Percentiles rank a stretch among this genome's conserved stretches.
Evolutionary conservation across 228 moss, liverwort and hornwort genomes (phyloP).

Genomic region (Sphagnum magellanicum): DNA sequence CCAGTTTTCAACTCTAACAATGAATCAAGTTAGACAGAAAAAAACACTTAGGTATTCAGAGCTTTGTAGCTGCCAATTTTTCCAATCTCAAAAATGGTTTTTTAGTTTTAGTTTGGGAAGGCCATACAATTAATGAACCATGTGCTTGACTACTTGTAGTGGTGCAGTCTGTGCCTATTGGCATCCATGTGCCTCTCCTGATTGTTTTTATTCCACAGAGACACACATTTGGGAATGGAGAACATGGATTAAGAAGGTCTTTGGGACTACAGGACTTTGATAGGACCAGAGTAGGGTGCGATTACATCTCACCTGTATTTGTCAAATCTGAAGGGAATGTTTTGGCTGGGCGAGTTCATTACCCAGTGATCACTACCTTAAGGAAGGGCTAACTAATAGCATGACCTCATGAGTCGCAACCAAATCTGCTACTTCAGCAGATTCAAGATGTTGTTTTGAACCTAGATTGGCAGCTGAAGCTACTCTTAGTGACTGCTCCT

Average conservation of each 20-base stretch:
- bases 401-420: constrained; percentile 57
- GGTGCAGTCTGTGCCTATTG: constrained; percentile 55
- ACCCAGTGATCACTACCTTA: constrained; percentile 61
- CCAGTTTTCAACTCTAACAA: too few relatives aligned
- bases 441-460: constrained; percentile 63
- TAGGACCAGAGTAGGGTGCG: constrained; percentile 45
- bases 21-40: too few relatives aligned
- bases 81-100: too few relatives aligned
- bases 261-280: constrained; percentile 53
- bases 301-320: constrained; percentile 56
- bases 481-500: constrained; percentile 47
- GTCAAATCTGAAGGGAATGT: constrained; percentile 42
- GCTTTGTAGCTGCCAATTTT: too few relatives aligned
- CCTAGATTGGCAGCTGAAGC: constrained; percentile 45
- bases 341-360: too few relatives aligned
- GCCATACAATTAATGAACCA: constrained; percentile 36
- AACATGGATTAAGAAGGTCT: constrained; percentile 25
- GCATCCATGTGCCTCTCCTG: constrained; percentile 71
- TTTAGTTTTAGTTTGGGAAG: constrained; percentile 54
- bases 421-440: constrained; percentile 56
- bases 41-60: too few relatives aligned
- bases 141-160: constrained; percentile 54
- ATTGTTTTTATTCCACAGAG: constrained; percentile 49
- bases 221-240: constrained; percentile 26
- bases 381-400: constrained; percentile 60